Base-by-base conservation (phyloP, 2,329 filamentous ascomycete species). In the Ustilaginoidea virens region DNA sequence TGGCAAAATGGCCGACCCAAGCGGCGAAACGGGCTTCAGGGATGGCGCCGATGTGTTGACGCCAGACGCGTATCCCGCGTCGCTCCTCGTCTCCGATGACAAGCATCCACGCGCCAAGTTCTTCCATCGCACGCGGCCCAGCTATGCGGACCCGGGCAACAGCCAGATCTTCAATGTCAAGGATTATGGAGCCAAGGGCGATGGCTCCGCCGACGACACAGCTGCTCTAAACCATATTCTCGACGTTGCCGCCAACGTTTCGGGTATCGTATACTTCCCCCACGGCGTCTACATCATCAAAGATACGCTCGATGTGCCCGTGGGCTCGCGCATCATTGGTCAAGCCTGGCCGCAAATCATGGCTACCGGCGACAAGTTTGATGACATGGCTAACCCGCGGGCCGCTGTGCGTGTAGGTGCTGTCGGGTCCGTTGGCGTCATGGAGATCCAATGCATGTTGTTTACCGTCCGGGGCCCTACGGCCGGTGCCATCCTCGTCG, bases 181-280 rank as follows among this genome's bases (percentile, higher is more conserved):
- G 17, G 23, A 7, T 0, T 64, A 10, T 47, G 66, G 14, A 55
- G 60, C 76, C 26, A 69, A 64, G 46, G 79, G 79, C 40, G 77
- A 87, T 38, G 80, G 77, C 16, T 45, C 51, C 1, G 72, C 74
- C 0, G 80, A 87, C 36, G 79, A 85, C 43, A 48, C 47, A 0
- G 35, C 27, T 8, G 43, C 39, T 2, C 33, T 56, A 7, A 48
- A 47, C 17, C 13, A 31, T 5, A 32, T 53, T 17, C 50, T 58
- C 34, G 26, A 24, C 7, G 1, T 12, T 7, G 29, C 29, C 7
- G 20, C 14, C 34, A 17, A 33, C 3, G 41, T 45, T 3, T 56
- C 58, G 12, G 15, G 32, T 2, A 29, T 36, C 20, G 23, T 37
- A 5, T 35, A 30, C 11, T 24, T 38, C 14, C 31, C 31, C 7